phyloP scores from a whole-genome alignment of 2,329 filamentous ascomycete species.

The Hypoxylon sp. region DNA sequence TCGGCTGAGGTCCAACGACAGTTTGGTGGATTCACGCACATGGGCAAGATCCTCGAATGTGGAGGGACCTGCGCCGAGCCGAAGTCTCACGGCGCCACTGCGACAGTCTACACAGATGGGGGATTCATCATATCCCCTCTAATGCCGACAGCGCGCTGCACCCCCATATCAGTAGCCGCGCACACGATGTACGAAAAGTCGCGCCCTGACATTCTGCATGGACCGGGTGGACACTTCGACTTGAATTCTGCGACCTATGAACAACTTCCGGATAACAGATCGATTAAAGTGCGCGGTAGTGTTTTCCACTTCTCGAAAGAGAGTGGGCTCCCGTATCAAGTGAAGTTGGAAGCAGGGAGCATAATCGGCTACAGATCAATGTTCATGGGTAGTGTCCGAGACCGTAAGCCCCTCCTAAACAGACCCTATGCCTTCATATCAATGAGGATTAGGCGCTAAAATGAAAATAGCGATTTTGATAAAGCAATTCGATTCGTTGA shows the following conservation, averaged over 20 bases:
- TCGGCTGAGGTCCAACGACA: conserved; percentile 33
- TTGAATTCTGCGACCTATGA: conserved; percentile 60
- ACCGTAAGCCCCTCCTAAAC: conserved; percentile 53
- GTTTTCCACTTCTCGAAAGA: conserved; percentile 55
- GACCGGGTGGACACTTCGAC: conserved; percentile 65
- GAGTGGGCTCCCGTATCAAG: conserved; percentile 56
- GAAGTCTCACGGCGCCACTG: conserved; percentile 61
- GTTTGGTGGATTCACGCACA: conserved; percentile 61
- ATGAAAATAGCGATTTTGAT: conserved; percentile 59
- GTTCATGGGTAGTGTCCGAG: conserved; percentile 63
- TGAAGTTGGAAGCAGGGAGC: conserved; percentile 66
- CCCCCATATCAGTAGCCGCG: conserved; percentile 64
- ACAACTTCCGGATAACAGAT: conserved; percentile 58
- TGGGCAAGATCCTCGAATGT: conserved; percentile 72
- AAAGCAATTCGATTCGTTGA: conserved; percentile 57
- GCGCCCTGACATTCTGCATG: conserved; percentile 64
- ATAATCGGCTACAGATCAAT: conserved; percentile 61
- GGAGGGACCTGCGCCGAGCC: conserved; percentile 64
- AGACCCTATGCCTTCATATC: background rate
- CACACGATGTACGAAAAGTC: conserved; percentile 71
- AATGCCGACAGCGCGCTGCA: conserved; percentile 60
- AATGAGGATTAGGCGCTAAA: conserved; percentile 7
- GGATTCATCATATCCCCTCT: conserved; percentile 65
- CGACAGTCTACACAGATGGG: conserved; percentile 59
- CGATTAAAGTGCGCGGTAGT: conserved; percentile 59